Conservation (phyloP, 2,329 filamentous ascomycete species). For the Pyricularia sp. region DNA sequence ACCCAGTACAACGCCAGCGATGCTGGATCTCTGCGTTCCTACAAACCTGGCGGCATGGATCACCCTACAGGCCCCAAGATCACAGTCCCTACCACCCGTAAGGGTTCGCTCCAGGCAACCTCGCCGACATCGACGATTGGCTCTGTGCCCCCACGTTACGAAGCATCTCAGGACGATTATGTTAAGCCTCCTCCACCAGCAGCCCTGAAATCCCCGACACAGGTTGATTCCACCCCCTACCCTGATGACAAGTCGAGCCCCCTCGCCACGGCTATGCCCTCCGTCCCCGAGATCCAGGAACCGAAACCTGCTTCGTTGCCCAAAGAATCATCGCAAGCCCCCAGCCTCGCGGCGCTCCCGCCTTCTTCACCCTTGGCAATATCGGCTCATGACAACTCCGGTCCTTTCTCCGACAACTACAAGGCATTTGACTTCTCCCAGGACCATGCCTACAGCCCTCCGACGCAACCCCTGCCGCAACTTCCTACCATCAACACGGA, state of each 20-base stretch:
- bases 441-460: constrained; percentile 6
- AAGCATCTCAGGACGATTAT: not conserved
- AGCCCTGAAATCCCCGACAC: not conserved
- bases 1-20: constrained; percentile 44
- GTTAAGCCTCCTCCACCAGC: not conserved
- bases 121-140: constrained; percentile 1
- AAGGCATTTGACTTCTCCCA: not conserved
- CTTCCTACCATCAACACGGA: not conserved
- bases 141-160: constrained; percentile 1
- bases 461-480: constrained; percentile 4
- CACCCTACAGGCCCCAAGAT: constrained; percentile 24
- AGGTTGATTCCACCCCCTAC: constrained; percentile 24
- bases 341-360: constrained; percentile 10
- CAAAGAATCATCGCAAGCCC: not conserved
- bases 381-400: not conserved
- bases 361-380: constrained; percentile 6
- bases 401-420: not conserved
- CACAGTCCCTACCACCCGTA: constrained; percentile 20
- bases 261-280: constrained; percentile 12
- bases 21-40: constrained; percentile 40
- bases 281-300: constrained; percentile 20
- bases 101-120: constrained; percentile 29
- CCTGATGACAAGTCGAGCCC: constrained; percentile 17
- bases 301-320: constrained; percentile 17
- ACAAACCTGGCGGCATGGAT: constrained; percentile 27